Percentiles rank a stretch among this genome's conserved stretches.
Conservation (phyloP, 306 rosid species). For the Styphnolobium japonicum region DNA sequence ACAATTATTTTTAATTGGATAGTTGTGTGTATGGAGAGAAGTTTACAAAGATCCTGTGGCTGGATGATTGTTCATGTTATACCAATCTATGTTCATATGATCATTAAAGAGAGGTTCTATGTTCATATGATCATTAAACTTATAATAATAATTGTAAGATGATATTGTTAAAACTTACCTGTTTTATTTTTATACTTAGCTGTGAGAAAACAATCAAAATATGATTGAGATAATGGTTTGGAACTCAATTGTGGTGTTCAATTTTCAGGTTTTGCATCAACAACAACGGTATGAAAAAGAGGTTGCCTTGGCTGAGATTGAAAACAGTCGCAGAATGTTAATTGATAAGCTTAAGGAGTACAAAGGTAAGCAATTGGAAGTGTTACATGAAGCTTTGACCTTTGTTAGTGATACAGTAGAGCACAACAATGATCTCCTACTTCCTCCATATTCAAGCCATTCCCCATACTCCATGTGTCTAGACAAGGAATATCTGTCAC, state of each 20-base stretch:
- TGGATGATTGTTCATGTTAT: neutral
- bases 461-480: constrained; percentile 52
- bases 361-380: constrained; percentile 77
- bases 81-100: too few species aligned
- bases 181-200: neutral
- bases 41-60: neutral
- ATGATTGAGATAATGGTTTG: neutral
- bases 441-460: constrained; percentile 83
- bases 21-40: neutral
- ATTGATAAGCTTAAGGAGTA: constrained; percentile 73
- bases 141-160: neutral
- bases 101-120: too few species aligned
- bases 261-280: constrained; percentile 68
- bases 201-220: neutral
- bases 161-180: neutral
- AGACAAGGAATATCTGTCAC: constrained; percentile 48
- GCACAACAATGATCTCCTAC: constrained; percentile 69
- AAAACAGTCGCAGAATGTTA: constrained; percentile 76
- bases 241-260: constrained; percentile 13
- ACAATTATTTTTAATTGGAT: neutral
- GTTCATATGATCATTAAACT: neutral
- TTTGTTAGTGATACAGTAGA: constrained; percentile 90
- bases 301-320: constrained; percentile 84
- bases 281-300: constrained; percentile 77
- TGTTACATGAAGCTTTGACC: constrained; percentile 78